Conservation (phyloP, 2,329 filamentous ascomycete genomes). For the Teratosphaeria pseudoeucalypti region DNA sequence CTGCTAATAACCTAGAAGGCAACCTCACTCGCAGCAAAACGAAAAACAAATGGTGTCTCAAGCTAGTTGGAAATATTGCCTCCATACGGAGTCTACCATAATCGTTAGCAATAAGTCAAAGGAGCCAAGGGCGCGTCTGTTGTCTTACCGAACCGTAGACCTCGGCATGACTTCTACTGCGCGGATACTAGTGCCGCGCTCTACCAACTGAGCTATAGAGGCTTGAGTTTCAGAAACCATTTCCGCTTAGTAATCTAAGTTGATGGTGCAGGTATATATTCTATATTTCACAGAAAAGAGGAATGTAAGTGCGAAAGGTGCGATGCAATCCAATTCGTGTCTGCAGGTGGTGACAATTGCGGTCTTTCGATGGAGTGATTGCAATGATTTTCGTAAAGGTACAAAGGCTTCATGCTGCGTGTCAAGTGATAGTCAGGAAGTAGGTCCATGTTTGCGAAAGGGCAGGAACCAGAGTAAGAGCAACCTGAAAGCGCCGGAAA, state of each 20-base stretch:
- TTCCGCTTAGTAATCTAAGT: background rate
- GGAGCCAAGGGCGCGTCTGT: background rate
- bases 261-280: background rate
- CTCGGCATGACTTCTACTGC: constrained; percentile 2
- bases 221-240: background rate
- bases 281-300: accelerated
- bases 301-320: too few relatives aligned
- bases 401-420: too few relatives aligned
- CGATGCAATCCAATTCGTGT: too few relatives aligned
- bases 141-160: constrained; percentile 4
- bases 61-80: background rate
- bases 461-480: too few relatives aligned
- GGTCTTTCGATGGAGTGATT: too few relatives aligned
- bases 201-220: constrained; percentile 9
- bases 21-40: background rate
- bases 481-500: too few relatives aligned
- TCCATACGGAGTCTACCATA: constrained; percentile 5
- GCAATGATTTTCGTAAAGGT: too few relatives aligned
- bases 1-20: too few relatives aligned
- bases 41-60: background rate
- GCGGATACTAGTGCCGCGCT: constrained; percentile 7
- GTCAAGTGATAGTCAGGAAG: too few relatives aligned
- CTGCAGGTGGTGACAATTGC: too few relatives aligned
- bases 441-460: too few relatives aligned
- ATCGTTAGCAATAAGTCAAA: background rate